phyloP scores from a whole-genome alignment of 805 yeast species.

The Ogataea pilisensis region DNA sequence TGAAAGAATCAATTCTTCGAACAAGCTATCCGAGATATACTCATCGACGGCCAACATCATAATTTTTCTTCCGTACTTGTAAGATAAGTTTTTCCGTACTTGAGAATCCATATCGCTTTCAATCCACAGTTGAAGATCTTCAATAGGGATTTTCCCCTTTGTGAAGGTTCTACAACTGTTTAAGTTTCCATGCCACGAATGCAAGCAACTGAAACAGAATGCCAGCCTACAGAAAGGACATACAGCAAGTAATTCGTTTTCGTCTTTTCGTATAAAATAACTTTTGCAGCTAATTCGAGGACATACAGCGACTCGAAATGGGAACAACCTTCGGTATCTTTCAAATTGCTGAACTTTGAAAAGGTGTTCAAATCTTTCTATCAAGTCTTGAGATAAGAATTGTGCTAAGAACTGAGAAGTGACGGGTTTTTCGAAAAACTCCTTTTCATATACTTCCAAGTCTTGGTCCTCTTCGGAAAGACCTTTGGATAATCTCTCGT shows the following conservation, averaged over 20 bases:
- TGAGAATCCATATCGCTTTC: constrained; percentile 33
- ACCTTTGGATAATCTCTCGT: constrained; percentile 14
- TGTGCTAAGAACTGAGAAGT: constrained; percentile 31
- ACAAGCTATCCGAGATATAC: constrained; percentile 42
- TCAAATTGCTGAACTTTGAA: constrained; percentile 38
- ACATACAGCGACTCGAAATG: constrained; percentile 47
- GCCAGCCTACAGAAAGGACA: constrained; percentile 49
- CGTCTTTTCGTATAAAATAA: constrained; percentile 44
- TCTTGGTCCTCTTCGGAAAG: constrained; percentile 12
- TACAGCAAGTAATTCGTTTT: constrained; percentile 42
- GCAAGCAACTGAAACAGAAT: constrained; percentile 53
- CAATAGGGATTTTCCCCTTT: constrained; percentile 33
- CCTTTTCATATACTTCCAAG: constrained; percentile 30
- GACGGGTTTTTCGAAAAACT: constrained; percentile 40
- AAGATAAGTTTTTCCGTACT: constrained; percentile 23
- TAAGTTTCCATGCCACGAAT: constrained; percentile 57
- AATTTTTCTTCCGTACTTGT: constrained; percentile 42
- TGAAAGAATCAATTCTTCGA: constrained; percentile 40
- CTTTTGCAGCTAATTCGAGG: constrained; percentile 42
- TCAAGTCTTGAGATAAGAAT: constrained; percentile 25
- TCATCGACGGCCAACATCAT: constrained; percentile 41
- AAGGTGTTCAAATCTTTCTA: constrained; percentile 37
- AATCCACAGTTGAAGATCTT: constrained; percentile 34
- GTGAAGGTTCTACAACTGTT: constrained; percentile 39
- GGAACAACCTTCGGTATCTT: constrained; percentile 40